phyloP scores from a whole-genome alignment of 2,329 filamentous ascomycete species.

The Penicillium sp. region DNA sequence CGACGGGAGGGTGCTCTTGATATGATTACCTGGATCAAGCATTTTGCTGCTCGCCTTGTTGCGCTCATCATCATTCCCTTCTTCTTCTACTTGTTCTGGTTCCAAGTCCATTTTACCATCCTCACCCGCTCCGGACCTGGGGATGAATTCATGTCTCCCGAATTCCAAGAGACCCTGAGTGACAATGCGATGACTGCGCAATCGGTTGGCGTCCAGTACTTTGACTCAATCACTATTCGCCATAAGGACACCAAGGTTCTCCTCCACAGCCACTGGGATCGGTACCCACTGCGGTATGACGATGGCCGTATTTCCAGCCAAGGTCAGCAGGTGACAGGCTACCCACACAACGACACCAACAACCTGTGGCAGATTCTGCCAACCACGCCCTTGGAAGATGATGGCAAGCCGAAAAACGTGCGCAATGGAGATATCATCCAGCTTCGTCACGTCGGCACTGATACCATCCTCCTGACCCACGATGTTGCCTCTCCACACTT shows the following conservation, averaged over 20 bases:
- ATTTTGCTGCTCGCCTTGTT: conserved; percentile 82
- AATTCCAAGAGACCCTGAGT: conserved; percentile 94
- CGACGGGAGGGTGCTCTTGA: conserved; percentile 76
- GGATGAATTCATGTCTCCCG: conserved; percentile 97
- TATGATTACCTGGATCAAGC: conserved; percentile 77
- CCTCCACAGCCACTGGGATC: conserved; percentile 86
- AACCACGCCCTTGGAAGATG: conserved; percentile 50
- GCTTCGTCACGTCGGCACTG: conserved; percentile 79
- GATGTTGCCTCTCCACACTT: conserved; percentile 95
- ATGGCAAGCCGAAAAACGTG: conserved; percentile 62
- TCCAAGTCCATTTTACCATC: conserved; percentile 97
- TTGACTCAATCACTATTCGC: conserved; percentile 78
- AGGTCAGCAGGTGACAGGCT: conserved; percentile 96
- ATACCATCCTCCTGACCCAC: conserved; percentile 84
- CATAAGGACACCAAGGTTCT: conserved; percentile 98
- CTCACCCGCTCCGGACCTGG: conserved; percentile 84
- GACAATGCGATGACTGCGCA: conserved; percentile 92
- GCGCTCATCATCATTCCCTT: conserved; percentile 89
- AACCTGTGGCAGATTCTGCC: conserved; percentile 97
- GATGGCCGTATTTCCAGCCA: conserved; percentile 97
- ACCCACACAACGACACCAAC: conserved; percentile 97
- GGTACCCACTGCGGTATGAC: conserved; percentile 91
- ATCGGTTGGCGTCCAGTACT: conserved; percentile 82
- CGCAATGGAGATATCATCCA: conserved; percentile 82
- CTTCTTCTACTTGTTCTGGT: conserved; percentile 99